Base-by-base conservation (phyloP, 179 eudicot genomes). In the Pouteria campechiana region DNA sequence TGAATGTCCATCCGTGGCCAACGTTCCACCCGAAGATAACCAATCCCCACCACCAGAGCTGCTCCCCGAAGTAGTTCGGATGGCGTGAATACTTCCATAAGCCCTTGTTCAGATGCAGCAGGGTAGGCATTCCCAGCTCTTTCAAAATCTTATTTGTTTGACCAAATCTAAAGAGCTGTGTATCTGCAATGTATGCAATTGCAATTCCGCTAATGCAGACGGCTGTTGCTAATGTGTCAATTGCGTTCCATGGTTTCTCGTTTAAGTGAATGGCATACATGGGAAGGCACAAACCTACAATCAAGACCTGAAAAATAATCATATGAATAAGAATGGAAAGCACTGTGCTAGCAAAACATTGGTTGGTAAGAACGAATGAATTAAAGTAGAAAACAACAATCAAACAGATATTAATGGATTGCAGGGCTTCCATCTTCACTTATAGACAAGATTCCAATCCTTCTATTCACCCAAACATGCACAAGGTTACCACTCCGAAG, bases 1-100 rank as follows among this genome's bases (percentile, higher is more conserved):
- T 20, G 34, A 71, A 69, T 7, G 60, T 52, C 90, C 83, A 90
- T 16, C 68, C 69, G 31, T 38, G 55, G 20, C 83, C 95, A 13
- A 90, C 59, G 52, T 68, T 79, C 82, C 84, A 79, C 7, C 72
- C 82, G 37, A 81, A 86, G 37, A 86, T 46, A 51, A 47, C 90
- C 22, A 86, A 61, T 37, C 98, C 98, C 93, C 90, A 90, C 98
- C 95, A 90, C 98, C 98, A 90, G n/a, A 90, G 45, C 60, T 90
- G 98, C 84, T 90, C 98, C 29, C 95, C 98, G 5, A 90, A 74
- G 58, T 90, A 90, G 51, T 90, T 90, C 23, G 98, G 98, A 44
- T 90, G 98, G 6, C 98, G 56, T 3, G 95, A 90, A 56, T 86
- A 90, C 25, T 54, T 50, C 95, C 98, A 90, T 21, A 90, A 55